These are phyloP conservation scores for Monilinia aucupariae DNA, from an alignment of 2,329 filamentous ascomycete genomes.

Conservation along the genomic window DNA sequence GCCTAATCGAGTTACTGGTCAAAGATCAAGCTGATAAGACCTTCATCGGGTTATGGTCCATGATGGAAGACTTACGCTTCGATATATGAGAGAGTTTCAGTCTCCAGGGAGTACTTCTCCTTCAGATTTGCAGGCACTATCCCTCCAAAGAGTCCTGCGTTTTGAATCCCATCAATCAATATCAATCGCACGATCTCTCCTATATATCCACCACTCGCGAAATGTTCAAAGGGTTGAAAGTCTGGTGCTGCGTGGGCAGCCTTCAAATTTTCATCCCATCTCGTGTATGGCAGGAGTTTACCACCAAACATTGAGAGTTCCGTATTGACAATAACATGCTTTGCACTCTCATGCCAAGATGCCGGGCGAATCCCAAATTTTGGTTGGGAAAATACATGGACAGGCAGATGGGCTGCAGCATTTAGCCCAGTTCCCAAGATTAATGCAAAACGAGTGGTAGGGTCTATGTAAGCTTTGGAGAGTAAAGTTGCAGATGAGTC, in stretches of 20 bases:
- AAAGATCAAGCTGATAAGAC: neutral
- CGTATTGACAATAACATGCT: conserved; percentile 61
- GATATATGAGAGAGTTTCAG: conserved; percentile 50
- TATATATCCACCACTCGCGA: conserved; percentile 61
- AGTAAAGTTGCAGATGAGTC: conserved; percentile 62
- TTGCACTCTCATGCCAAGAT: conserved; percentile 52
- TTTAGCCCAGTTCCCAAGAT: conserved; percentile 65
- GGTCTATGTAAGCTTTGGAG: conserved; percentile 53
- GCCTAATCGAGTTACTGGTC: conserved; percentile 4
- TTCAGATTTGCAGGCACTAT: conserved; percentile 49
- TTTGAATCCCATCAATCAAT: conserved; percentile 53
- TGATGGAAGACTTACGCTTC: conserved; percentile 45
- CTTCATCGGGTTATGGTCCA: neutral
- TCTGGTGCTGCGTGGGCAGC: conserved; percentile 49
- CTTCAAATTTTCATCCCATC: conserved; percentile 54
- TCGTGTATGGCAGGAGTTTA: conserved; percentile 52
- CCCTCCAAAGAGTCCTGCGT: conserved; percentile 51
- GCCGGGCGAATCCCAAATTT: conserved; percentile 54
- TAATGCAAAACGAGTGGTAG: conserved; percentile 56
- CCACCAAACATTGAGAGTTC: conserved; percentile 63
- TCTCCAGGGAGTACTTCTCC: conserved; percentile 52
- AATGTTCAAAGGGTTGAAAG: conserved; percentile 57
- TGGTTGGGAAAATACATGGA: conserved; percentile 46
- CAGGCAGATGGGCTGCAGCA: conserved; percentile 58
- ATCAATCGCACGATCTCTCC: conserved; percentile 58